Evolutionary conservation across 345 rosid genomes (phyloP).

Genomic region (Abelmoschus esculentus): DNA sequence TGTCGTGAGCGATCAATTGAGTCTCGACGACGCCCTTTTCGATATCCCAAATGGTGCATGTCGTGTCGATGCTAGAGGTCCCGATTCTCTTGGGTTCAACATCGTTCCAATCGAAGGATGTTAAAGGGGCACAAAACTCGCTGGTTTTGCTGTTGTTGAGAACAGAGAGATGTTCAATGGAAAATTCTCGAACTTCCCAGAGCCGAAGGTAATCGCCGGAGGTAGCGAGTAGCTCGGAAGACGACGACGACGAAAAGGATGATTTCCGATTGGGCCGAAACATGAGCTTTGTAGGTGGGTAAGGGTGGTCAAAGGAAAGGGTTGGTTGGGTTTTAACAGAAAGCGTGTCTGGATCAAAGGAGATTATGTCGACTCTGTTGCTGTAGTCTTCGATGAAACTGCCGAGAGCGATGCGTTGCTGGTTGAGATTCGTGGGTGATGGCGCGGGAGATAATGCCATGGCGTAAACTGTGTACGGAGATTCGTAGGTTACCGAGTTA

Average conservation of each 20-base stretch:
- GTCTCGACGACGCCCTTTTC: constrained; percentile 63
- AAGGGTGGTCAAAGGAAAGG: constrained; percentile 29
- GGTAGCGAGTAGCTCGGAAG: constrained; percentile 48
- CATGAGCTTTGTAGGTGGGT: too few species aligned
- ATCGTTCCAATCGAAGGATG: too few species aligned
- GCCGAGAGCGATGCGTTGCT: constrained; percentile 12
- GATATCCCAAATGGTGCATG: constrained; percentile 91
- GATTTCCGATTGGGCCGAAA: constrained; percentile 26
- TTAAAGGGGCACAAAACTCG: constrained; percentile 63
- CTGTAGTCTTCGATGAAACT: too few species aligned
- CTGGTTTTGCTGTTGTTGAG: constrained; percentile 64
- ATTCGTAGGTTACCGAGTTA: constrained; percentile 68
- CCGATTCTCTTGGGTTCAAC: constrained; percentile 34
- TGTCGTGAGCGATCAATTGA: constrained; percentile 24
- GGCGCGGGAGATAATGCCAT: constrained; percentile 64
- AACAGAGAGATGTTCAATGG: constrained; percentile 41
- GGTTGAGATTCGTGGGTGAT: constrained; percentile 13
- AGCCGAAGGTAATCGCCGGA: constrained; percentile 76
- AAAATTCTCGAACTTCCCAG: constrained; percentile 47
- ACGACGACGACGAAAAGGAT: neutral
- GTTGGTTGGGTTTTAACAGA: constrained; percentile 44
- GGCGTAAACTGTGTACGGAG: constrained; percentile 75
- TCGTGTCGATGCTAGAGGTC: constrained; percentile 85
- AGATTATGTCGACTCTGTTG: constrained; percentile 31
- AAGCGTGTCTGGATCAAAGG: constrained; percentile 68